Evolutionary conservation across 768 basidiomycete species (phyloP).

Genomic region (Hebeloma cylindrosporum): DNA sequence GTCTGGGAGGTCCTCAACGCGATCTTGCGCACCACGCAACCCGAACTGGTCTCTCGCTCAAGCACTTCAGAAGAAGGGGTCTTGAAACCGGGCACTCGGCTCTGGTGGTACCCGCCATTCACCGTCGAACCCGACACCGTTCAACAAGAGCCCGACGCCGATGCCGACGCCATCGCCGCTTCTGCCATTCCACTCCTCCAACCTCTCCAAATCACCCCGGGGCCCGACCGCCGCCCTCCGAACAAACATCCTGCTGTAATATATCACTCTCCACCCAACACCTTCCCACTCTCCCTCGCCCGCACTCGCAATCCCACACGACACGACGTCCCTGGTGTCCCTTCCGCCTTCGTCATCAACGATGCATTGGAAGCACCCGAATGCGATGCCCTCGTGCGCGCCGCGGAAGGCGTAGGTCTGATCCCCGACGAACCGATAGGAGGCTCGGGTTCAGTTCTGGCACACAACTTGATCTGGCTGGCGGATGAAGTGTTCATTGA

Average conservation of each 20-base stretch:
- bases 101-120: constrained; percentile 37
- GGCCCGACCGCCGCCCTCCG: constrained; percentile 49
- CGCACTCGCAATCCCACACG: constrained; percentile 30
- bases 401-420: constrained; percentile 47
- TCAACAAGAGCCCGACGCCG: constrained; percentile 12
- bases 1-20: constrained; percentile 49
- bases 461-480: constrained; percentile 55
- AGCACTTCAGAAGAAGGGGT: constrained; percentile 17
- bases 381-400: constrained; percentile 43
- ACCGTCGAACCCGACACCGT: constrained; percentile 21
- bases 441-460: constrained; percentile 48
- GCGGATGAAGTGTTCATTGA: constrained; percentile 44
- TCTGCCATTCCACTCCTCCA: constrained; percentile 21
- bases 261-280: constrained; percentile 39
- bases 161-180: constrained; percentile 17
- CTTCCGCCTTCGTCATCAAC: constrained; percentile 48
- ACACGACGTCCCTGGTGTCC: constrained; percentile 43
- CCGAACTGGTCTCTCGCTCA: constrained; percentile 27
- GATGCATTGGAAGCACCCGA: constrained; percentile 46
- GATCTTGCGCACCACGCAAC: constrained; percentile 47
- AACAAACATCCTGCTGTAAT: constrained; percentile 53
- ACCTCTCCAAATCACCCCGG: constrained; percentile 39
- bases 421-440: constrained; percentile 51
- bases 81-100: constrained; percentile 28
- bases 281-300: constrained; percentile 29